Conservation (phyloP, 2,329 filamentous ascomycete species). For the Podosphaera fusca region DNA sequence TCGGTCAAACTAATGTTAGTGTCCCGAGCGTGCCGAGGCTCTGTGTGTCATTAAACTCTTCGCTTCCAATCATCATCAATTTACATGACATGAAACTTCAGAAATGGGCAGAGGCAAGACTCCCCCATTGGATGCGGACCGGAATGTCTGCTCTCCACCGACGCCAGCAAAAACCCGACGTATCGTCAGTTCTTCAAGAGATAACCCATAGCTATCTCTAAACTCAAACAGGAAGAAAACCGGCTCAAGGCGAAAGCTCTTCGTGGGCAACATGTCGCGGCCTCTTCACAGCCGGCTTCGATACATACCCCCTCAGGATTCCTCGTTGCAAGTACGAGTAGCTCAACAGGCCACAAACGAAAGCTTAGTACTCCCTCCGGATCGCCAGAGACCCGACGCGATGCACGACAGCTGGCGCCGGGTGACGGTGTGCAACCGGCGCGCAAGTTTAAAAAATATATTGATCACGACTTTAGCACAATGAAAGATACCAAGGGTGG, state of each 20-base stretch:
- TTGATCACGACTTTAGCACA: slow-evolving; percentile 93
- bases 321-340: slow-evolving; percentile 38
- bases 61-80: not conserved
- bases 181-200: slow-evolving; percentile 23
- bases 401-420: slow-evolving; percentile 28
- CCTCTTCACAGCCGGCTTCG: slow-evolving; percentile 8
- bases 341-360: slow-evolving; percentile 44
- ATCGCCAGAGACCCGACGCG: slow-evolving; percentile 37
- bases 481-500: slow-evolving; percentile 98
- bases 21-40: no score
- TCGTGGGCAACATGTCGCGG: slow-evolving; percentile 48
- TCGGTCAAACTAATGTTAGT: no score
- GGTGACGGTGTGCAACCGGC: slow-evolving; percentile 32
- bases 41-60: not conserved
- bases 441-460: slow-evolving; percentile 75
- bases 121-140: not conserved
- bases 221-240: slow-evolving; percentile 47
- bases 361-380: slow-evolving; percentile 33
- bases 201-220: not conserved
- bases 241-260: slow-evolving; percentile 74
- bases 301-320: slow-evolving; percentile 42
- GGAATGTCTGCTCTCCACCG: slow-evolving; percentile 20
- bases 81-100: not conserved
- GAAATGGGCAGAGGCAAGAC: not conserved
- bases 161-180: slow-evolving; percentile 31